Base-by-base conservation (phyloP, 495 filamentous ascomycete genomes). In the Terfezia boudieri region DNA sequence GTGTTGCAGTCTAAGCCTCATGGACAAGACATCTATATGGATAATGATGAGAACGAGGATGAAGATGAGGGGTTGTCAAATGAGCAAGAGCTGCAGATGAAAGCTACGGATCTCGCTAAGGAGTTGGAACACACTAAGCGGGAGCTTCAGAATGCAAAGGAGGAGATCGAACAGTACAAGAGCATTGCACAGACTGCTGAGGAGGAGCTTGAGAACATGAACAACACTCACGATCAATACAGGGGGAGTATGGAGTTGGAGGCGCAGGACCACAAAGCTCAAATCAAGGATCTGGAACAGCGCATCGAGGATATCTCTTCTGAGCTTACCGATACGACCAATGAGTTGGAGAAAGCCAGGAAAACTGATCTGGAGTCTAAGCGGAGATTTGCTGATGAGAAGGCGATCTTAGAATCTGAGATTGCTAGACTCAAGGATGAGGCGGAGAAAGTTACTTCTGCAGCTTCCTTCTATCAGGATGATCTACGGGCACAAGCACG, bases 401-500 rank as follows among this genome's bases (percentile, higher is more conserved):
- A 84, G 67, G 69, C 74, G 10, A 72, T 72, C 10, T 72, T 86
- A 6, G 80, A 88, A 61, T 68, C 76, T 2, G 83, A 94, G 56
- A 79, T 94, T 22, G 69, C 75, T n/a, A 76, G 85, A 37, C 67
- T 96, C 20, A 89, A 84, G 64, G 86, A 92, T 53, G 84, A 94
- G 56, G 81, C 80, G 58, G 83, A 92, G 60, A 75, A 84, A 52
- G 80, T 86, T 61, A 73, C 76, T 52, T 80, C 80, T 17, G 75
- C 83, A 23, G 78, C 82, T n/a, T 73, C 79, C 53, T 84, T 81
- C 66, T 82, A 90, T 63, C 84, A 89, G 67, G 83, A 88, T 54
- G 88, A 96, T 60, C 71, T 96, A 17, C 86, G 89, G 53, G 82
- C 83, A 1, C 92, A 99, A 67, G 87, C 88, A 22, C 80, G 86